These are phyloP conservation scores for Paulownia fortunei DNA, from an alignment of 257 asterid genomes.

Conservation along the genomic window DNA sequence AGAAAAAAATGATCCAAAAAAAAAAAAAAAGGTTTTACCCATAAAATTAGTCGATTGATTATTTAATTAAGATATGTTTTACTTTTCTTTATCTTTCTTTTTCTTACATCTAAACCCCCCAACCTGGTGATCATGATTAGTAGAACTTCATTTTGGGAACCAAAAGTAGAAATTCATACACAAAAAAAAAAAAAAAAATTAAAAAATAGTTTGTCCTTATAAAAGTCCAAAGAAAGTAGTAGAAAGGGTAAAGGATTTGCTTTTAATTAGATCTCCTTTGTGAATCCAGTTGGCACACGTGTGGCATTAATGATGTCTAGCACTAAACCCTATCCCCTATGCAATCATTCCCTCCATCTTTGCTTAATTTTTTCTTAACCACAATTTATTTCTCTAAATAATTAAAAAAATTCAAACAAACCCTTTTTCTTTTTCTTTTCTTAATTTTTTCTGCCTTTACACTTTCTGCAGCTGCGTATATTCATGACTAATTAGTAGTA, in stretches of 20 bases:
- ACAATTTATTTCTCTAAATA: constrained; percentile 2
- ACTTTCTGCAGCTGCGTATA: constrained; percentile 29
- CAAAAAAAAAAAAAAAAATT: neutral
- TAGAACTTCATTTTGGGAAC: constrained; percentile 47
- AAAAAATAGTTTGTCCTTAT: constrained; percentile 10
- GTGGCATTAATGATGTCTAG: constrained; percentile 69
- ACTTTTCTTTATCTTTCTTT: neutral
- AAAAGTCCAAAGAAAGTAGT: constrained; percentile 32
- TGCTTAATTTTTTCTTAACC: constrained; percentile 26
- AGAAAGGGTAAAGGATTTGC: constrained; percentile 3
- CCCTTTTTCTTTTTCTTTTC: neutral
- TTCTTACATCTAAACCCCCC: neutral
- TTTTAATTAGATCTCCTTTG: constrained; percentile 40
- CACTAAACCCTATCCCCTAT: constrained; percentile 58
- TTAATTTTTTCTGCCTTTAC: constrained; percentile 4
- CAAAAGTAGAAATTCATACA: constrained; percentile 36
- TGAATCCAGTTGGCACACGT: constrained; percentile 84
- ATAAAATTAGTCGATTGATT: neutral
- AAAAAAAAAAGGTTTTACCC: neutral
- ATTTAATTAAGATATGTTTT: constrained; percentile 27
- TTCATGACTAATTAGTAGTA: constrained; percentile 36
- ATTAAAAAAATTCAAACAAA: neutral
- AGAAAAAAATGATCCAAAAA: no score
- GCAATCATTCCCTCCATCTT: constrained; percentile 66
- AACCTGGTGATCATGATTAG: constrained; percentile 50